Conservation (phyloP, 148 eudicot genomes). For the Beta vulgaris region DNA sequence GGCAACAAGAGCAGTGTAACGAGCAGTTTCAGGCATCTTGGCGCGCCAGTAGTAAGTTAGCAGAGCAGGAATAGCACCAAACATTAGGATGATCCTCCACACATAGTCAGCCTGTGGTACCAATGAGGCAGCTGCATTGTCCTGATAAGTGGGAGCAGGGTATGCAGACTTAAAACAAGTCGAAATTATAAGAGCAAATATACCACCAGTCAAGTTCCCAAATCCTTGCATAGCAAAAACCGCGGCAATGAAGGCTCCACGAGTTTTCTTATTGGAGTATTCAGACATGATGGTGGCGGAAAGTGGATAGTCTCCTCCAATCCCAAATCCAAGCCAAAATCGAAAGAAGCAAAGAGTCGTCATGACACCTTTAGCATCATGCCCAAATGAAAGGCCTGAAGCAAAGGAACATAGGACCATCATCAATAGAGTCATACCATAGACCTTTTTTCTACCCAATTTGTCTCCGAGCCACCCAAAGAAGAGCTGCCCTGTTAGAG, state of each 20-base stretch:
- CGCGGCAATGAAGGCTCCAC: slow-evolving; percentile 53
- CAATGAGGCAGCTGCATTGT: slow-evolving; percentile 22
- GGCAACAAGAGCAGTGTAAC: slow-evolving; percentile 56
- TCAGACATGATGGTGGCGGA: too few species aligned
- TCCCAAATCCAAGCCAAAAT: too few species aligned
- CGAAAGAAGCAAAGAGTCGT: too few species aligned
- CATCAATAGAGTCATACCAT: too few species aligned
- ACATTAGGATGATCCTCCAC: slow-evolving; percentile 73
- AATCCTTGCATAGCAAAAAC: slow-evolving; percentile 76
- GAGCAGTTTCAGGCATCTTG: slow-evolving; percentile 73
- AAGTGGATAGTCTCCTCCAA: too few species aligned
- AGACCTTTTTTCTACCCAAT: too few species aligned
- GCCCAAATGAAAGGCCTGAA: too few species aligned
- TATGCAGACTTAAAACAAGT: slow-evolving; percentile 36
- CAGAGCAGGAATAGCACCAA: slow-evolving; percentile 46
- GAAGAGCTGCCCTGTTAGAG: too few species aligned
- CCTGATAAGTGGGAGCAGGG: slow-evolving; percentile 31
- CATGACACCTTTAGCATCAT: too few species aligned
- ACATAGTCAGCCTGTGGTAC: slow-evolving; percentile 49
- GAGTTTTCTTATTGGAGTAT: too few species aligned
- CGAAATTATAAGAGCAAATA: slow-evolving; percentile 37
- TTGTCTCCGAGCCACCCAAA: too few species aligned
- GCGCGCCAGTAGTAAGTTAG: slow-evolving; percentile 73
- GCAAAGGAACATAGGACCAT: too few species aligned
- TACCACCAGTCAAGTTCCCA: slow-evolving; percentile 49